Conservation (phyloP, 164 flowering plant species). For the Vitis rupestris region DNA sequence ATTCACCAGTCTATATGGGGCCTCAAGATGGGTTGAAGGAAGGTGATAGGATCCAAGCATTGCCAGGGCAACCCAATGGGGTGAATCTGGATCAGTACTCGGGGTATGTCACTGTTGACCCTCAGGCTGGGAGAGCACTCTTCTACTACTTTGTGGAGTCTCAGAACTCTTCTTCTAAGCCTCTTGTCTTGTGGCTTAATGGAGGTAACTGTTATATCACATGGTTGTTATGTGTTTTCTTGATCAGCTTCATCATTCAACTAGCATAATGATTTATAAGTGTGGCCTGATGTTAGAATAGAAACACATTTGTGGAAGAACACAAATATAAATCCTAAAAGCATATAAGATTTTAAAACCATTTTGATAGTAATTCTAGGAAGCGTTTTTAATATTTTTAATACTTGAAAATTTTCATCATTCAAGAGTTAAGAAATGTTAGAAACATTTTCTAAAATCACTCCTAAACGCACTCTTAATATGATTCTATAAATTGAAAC, state of each 20-base stretch:
- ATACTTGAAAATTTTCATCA: too few species aligned
- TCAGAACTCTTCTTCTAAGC: conserved; percentile 3
- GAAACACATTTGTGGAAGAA: too few species aligned
- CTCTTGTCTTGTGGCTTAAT: conserved; percentile 23
- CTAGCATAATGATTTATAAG: too few species aligned
- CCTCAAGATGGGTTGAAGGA: conserved; percentile 29
- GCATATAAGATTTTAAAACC: too few species aligned
- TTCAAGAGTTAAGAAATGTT: too few species aligned
- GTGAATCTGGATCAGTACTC: conserved; percentile 14
- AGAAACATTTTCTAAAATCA: too few species aligned
- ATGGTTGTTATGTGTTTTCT: not conserved
- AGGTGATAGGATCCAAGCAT: conserved; percentile 22
- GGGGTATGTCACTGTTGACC: conserved; percentile 21
- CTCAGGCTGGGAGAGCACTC: conserved; percentile 12
- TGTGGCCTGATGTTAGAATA: too few species aligned
- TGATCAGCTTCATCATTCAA: not conserved
- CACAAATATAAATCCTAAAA: too few species aligned
- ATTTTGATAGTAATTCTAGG: too few species aligned
- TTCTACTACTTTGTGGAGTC: conserved; percentile 21
- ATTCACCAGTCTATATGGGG: conserved; percentile 27
- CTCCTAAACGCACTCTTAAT: rapidly evolving
- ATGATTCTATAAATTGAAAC: too few species aligned
- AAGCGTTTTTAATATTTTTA: too few species aligned
- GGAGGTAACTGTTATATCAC: conserved; percentile 11
- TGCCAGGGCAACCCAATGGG: conserved; percentile 31